Evolutionary conservation across 352 stramenopile genomes (phyloP).

Genomic region (Phytophthora aleatoria): DNA sequence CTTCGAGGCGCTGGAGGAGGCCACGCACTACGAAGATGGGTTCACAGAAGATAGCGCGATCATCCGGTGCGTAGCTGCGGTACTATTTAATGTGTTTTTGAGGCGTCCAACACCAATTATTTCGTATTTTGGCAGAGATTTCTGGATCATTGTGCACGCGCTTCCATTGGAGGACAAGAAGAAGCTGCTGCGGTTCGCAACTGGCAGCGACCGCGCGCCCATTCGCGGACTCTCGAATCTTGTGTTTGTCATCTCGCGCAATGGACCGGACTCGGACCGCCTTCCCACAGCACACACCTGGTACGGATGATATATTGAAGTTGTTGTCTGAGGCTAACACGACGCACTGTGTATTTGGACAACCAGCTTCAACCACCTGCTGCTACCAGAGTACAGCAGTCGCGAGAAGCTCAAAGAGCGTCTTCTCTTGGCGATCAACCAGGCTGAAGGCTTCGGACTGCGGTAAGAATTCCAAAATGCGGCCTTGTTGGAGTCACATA

Average conservation of each 20-base stretch:
- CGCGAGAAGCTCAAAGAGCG: conserved; percentile 83
- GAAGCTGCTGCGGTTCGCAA: conserved; percentile 86
- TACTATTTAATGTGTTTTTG: background rate
- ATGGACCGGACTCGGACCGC: conserved; percentile 81
- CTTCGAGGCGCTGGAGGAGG: conserved; percentile 77
- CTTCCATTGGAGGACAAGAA: conserved; percentile 85
- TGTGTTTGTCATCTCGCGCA: conserved; percentile 85
- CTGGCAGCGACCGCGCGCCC: conserved; percentile 83
- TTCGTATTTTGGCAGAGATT: conserved; percentile 46
- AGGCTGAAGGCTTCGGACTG: conserved; percentile 85
- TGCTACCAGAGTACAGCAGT: conserved; percentile 82
- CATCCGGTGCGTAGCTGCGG: conserved; percentile 48
- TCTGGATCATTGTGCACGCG: conserved; percentile 85
- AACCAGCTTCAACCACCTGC: conserved; percentile 85
- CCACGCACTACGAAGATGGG: conserved; percentile 78
- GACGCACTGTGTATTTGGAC: conserved; percentile 6
- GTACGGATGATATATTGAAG: conserved; percentile 30
- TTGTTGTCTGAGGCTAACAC: conserved; percentile 13
- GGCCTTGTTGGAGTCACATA: background rate
- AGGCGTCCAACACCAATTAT: background rate
- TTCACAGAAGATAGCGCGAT: conserved; percentile 67
- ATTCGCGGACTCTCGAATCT: conserved; percentile 83
- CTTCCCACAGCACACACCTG: conserved; percentile 89
- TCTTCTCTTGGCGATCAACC: conserved; percentile 80
- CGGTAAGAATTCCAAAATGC: conserved; percentile 38